Evolutionary conservation across 106 monocot species (phyloP), one percentile per base, ranked within the genome.

Genomic region (Platanthera guangdongensis): DNA sequence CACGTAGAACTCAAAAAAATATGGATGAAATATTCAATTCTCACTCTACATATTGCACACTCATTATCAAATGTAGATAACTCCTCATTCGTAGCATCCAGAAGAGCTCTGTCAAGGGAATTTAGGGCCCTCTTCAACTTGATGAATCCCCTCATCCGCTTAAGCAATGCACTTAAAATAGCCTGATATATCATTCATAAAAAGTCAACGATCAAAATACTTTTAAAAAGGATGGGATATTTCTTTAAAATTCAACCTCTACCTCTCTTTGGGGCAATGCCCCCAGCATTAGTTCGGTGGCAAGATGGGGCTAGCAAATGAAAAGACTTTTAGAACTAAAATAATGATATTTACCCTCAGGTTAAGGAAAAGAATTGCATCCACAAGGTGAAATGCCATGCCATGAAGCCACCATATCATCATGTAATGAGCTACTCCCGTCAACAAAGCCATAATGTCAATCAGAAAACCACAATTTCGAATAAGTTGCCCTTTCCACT

Each of bases 31-130:
- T 78, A 5, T 80, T 80, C 85, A 99, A 57, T 78, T 8, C 81
- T 80, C 85, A 99, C 97, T 83, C 87, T 85, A 74, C 97, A 99
- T 70, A 99, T 99, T 55, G 97, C 97, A 86, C 97, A 99, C 79
- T 99, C 97, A 81, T 99, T 94, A 86, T 99, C 52, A 65, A 81
- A 99, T 74, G 88, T 80, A 78, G 81, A 82, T 18, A 99, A 75
- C 75, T 99, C 97, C 74, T 92, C 97, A 77, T 72, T 81, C 60
- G 97, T 92, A 78, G 94, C 97, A 86, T 99, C 94, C 74, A 88
- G 86, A 82, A 99, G 87, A 77, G 94, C 87, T 4, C 80, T 85
- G 82, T 99, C 79, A 59, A 99, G 90, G 21, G 94, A 92, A 85
- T 75, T 77, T 55, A 99, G 80, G 7, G 97, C 97, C 75, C 82